Evolutionary conservation across 352 stramenopile genomes (phyloP).

Genomic region (Phytophthora chlamydospora): DNA sequence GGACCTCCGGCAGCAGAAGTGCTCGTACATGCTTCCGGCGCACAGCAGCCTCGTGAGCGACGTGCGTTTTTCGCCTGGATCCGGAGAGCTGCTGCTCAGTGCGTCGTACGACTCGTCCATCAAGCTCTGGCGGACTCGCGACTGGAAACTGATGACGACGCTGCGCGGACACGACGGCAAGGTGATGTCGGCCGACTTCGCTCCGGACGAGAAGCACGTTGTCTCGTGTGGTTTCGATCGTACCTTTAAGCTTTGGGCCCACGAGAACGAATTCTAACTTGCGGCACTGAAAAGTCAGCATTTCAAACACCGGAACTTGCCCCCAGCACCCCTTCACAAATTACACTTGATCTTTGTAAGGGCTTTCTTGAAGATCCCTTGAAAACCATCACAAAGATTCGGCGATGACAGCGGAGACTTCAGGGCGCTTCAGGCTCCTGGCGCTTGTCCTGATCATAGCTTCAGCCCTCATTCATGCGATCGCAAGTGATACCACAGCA

Average conservation of each 20-base stretch:
- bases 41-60: slow-evolving; percentile 96
- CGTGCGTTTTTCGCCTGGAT: slow-evolving; percentile 83
- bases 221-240: slow-evolving; percentile 92
- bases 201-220: slow-evolving; percentile 88
- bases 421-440: background rate
- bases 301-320: slow-evolving; percentile 1
- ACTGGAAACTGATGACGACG: slow-evolving; percentile 91
- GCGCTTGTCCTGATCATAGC: slow-evolving; percentile 13
- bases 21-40: slow-evolving; percentile 93
- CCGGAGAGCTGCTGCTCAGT: slow-evolving; percentile 90
- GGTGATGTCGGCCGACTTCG: slow-evolving; percentile 94
- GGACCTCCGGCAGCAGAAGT: slow-evolving; percentile 94
- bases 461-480: slow-evolving; percentile 6
- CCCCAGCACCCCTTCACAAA: slow-evolving; percentile 10
- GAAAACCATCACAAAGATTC: slow-evolving; percentile 14
- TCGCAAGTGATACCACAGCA: background rate
- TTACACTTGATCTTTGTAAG: slow-evolving; percentile 16
- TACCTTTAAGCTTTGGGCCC: slow-evolving; percentile 94
- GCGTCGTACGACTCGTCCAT: slow-evolving; percentile 94
- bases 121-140: slow-evolving; percentile 94
- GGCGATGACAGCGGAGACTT: slow-evolving; percentile 2
- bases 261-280: slow-evolving; percentile 89
- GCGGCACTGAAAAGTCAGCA: slow-evolving; percentile 5
- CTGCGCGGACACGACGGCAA: slow-evolving; percentile 95
- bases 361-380: slow-evolving; percentile 19